phyloP scores from a whole-genome alignment of 306 rosid species.

The Adenanthera pavonina region DNA sequence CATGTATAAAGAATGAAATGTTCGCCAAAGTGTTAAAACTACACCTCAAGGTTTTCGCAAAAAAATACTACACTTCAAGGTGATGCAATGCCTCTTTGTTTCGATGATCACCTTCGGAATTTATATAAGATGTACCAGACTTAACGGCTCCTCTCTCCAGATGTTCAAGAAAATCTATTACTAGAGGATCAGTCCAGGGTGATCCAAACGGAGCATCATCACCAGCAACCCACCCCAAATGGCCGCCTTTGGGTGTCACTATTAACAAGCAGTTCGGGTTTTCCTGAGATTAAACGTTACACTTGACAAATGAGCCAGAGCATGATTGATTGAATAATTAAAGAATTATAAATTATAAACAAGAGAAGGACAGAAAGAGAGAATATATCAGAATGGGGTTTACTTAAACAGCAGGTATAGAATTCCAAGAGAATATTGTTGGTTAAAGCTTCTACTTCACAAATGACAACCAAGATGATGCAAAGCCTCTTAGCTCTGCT shows the following conservation, averaged over 20 bases:
- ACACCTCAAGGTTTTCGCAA: slow-evolving; percentile 44
- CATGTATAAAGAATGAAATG: neutral
- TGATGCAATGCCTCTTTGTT: slow-evolving; percentile 42
- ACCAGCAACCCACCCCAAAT: slow-evolving; percentile 97
- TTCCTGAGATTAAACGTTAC: slow-evolving; percentile 56
- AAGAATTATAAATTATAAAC: neutral
- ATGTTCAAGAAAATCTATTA: slow-evolving; percentile 81
- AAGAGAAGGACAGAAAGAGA: neutral
- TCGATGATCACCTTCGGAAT: slow-evolving; percentile 19
- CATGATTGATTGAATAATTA: neutral
- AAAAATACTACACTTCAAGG: slow-evolving; percentile 39
- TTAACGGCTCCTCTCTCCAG: slow-evolving; percentile 54
- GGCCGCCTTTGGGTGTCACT: slow-evolving; percentile 95
- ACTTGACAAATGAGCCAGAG: slow-evolving; percentile 13
- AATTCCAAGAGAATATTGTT: neutral
- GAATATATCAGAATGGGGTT: neutral
- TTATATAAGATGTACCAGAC: slow-evolving; percentile 23
- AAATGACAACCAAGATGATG: neutral
- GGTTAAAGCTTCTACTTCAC: slow-evolving; percentile 17
- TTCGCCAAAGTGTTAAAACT: slow-evolving; percentile 20
- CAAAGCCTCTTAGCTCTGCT: neutral
- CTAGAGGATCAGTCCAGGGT: slow-evolving; percentile 89
- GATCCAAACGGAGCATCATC: slow-evolving; percentile 76
- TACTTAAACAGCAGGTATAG: slow-evolving; percentile 11
- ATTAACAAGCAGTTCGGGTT: slow-evolving; percentile 85